Evolutionary conservation across 208 protist genomes (phyloP), one percentile per base, ranked within the genome.

Genomic region (Trypanosoma platydactyli): DNA sequence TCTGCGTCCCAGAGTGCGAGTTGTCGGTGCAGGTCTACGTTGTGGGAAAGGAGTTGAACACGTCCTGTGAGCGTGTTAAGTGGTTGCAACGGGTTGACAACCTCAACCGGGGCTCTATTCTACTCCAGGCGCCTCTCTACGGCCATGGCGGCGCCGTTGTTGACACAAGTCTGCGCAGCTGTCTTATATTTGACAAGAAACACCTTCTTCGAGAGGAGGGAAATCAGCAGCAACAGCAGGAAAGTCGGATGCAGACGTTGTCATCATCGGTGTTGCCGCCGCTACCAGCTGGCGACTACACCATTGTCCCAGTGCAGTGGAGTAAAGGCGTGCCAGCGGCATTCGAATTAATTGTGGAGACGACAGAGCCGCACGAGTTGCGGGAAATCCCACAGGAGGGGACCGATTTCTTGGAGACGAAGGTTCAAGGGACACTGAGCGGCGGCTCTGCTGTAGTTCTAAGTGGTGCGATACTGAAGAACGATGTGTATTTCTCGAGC

Each of bases 271-370:
- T 46, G 48, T 63, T 82, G 41, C 66, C 74, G 2, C 78, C 74
- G 20, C 65, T 94, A 22, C 85, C 88, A 12, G 70, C 79, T 0
- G 88, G 88, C 18, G 81, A 91, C 38, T 94, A 94, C 73, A 76
- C 79, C 5, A 62, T 94, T 44, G 73, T 90, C 35, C 76, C 81
- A 0, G 79, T 75, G 16, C 72, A 87, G 35, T 89, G 81, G 81
- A 64, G 81, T 16, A 86, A 81, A 45, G 88, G 85, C 29, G 57
- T 70, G 20, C 77, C 85, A 5, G 88, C 74, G 1, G 24, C 2
- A n/a, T 94, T 80, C 70, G 77, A 82, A 49, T 60, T 94, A 12
- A 79, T 62, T 25, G 75, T 88, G 5, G 88, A 91, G 66, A 85
- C 84, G 40, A 86, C 84, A 24, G 84, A 88, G 67, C 73, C 82